phyloP scores from a whole-genome alignment of 306 rosid genomes.

The Fagus crenata region DNA sequence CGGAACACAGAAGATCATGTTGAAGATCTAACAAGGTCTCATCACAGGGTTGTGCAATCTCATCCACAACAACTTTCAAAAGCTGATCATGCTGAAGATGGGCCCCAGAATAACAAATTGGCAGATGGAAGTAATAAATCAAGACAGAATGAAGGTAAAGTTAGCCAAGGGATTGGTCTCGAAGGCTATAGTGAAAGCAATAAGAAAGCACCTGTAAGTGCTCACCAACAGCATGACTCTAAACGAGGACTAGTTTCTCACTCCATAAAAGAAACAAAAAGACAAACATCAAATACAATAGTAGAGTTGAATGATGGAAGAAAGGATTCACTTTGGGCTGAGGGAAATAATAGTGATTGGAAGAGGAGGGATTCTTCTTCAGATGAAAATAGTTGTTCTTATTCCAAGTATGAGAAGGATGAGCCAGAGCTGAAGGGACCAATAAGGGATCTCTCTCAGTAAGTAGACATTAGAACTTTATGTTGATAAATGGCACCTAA shows the following conservation, averaged over 20 bases:
- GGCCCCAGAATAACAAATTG: slow-evolving; percentile 42
- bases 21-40: slow-evolving; percentile 64
- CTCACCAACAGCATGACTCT: slow-evolving; percentile 48
- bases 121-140: slow-evolving; percentile 50
- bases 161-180: slow-evolving; percentile 50
- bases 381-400: slow-evolving; percentile 96
- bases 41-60: slow-evolving; percentile 51
- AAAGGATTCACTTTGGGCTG: slow-evolving; percentile 59
- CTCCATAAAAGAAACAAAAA: slow-evolving; percentile 57
- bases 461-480: slow-evolving; percentile 40
- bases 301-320: slow-evolving; percentile 59
- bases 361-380: slow-evolving; percentile 96
- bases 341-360: slow-evolving; percentile 64
- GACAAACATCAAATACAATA: slow-evolving; percentile 47
- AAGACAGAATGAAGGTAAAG: slow-evolving; percentile 54
- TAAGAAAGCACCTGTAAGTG: slow-evolving; percentile 51
- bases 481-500: slow-evolving; percentile 5
- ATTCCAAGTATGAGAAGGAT: slow-evolving; percentile 85
- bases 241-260: slow-evolving; percentile 49
- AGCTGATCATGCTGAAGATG: slow-evolving; percentile 55
- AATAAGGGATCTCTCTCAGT: slow-evolving; percentile 75
- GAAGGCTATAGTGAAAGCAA: slow-evolving; percentile 72
- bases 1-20: slow-evolving; percentile 53
- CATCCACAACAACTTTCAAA: slow-evolving; percentile 53
- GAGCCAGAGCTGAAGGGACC: slow-evolving; percentile 88